Percentiles rank a stretch among this genome's conserved stretches.
phyloP scores from a whole-genome alignment of 2,329 filamentous ascomycete species.

The Trichoderma sp. region DNA sequence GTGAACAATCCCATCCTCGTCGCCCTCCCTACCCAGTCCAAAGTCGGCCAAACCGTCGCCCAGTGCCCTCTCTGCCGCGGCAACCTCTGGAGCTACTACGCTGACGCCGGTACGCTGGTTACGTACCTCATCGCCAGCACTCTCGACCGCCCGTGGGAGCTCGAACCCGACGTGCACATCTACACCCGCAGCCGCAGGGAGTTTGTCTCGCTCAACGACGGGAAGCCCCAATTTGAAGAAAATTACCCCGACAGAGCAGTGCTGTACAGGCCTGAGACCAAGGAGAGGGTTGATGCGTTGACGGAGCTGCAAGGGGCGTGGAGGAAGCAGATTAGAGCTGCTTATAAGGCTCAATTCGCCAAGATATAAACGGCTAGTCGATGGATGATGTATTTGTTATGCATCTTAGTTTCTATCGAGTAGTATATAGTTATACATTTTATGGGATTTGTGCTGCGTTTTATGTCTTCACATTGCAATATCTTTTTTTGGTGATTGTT shows the following conservation, averaged over 20 bases:
- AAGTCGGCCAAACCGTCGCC: conserved; percentile 46
- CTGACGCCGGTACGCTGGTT: conserved; percentile 37
- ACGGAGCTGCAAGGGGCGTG: conserved; percentile 32
- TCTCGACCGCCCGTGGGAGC: conserved; percentile 45
- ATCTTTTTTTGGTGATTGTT: not conserved
- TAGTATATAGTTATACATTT: not conserved
- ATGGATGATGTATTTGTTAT: not conserved
- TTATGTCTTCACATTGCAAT: not conserved
- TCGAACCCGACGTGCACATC: conserved; percentile 52
- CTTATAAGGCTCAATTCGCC: conserved; percentile 20
- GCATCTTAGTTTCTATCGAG: not conserved
- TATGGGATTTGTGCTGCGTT: not conserved
- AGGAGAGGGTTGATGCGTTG: conserved; percentile 39
- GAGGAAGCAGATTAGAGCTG: conserved; percentile 12
- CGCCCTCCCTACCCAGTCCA: conserved; percentile 46
- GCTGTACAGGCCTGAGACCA: conserved; percentile 41
- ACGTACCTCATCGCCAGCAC: conserved; percentile 51
- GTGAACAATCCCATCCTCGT: conserved; percentile 32
- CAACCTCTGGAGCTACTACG: conserved; percentile 50
- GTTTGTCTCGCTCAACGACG: conserved; percentile 45
- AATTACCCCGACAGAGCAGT: conserved; percentile 42
- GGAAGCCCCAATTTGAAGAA: conserved; percentile 43
- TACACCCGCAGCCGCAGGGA: conserved; percentile 45
- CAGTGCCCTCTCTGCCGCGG: conserved; percentile 49
- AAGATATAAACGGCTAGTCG: not conserved